phyloP scores from a whole-genome alignment of 2,329 filamentous ascomycete genomes.

The Penicillium sp. region DNA sequence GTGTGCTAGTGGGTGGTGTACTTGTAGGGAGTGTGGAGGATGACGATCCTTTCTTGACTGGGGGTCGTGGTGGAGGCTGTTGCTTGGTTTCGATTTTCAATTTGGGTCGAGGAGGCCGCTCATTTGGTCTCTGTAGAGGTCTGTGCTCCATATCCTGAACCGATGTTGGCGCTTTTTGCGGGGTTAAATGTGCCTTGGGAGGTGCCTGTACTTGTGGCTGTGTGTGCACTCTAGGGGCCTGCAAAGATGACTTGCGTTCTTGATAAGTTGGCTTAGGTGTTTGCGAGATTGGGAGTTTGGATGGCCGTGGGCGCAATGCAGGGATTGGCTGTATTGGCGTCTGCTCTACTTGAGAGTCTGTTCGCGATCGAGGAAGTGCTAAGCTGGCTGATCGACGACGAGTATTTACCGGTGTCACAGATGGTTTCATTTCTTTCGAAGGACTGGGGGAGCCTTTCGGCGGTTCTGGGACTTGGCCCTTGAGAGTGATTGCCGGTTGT shows the following conservation, averaged over 20 bases:
- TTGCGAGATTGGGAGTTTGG: not conserved
- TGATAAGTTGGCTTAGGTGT: not conserved
- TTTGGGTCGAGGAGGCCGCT: not conserved
- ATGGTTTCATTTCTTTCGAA: not conserved
- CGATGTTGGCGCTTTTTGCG: not conserved
- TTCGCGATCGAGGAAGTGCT: not conserved
- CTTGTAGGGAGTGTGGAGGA: not conserved
- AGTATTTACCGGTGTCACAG: not conserved
- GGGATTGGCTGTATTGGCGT: not conserved
- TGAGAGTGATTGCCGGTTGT: not conserved
- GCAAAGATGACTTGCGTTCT: slow-evolving; percentile 5
- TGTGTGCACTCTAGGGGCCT: not conserved
- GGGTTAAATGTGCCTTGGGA: not conserved
- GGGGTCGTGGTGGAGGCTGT: slow-evolving; percentile 1
- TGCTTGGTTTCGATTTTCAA: slow-evolving; percentile 10
- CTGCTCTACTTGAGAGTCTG: not conserved
- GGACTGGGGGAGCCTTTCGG: not conserved
- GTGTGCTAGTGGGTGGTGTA: slow-evolving; percentile 1
- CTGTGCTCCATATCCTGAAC: not conserved
- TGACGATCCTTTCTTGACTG: slow-evolving; percentile 3
- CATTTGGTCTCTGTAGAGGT: not conserved
- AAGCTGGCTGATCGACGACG: not conserved
- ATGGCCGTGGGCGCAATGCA: not conserved
- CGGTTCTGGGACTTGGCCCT: not conserved
- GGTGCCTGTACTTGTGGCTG: not conserved